Percentiles rank a stretch among this genome's conserved stretches.
These are phyloP conservation scores for Cylindrodendrum hubeiense DNA, from an alignment of 2,329 filamentous ascomycete genomes.

Conservation along the genomic window DNA sequence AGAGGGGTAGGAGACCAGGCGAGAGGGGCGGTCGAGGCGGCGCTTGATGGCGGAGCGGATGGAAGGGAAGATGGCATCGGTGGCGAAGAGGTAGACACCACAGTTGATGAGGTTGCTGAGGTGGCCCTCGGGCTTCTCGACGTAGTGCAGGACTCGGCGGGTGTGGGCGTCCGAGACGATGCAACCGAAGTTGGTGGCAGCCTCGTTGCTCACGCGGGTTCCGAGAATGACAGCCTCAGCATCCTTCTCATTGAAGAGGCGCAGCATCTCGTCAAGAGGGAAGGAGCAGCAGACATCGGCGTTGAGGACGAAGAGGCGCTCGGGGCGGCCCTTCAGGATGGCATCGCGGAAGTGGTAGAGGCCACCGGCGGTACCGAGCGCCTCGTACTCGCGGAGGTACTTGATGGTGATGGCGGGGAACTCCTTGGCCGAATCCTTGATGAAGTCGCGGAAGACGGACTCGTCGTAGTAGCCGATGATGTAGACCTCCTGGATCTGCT, in stretches of 20 bases:
- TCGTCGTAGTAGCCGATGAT: conserved; percentile 99
- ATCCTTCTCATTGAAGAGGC: conserved; percentile 92
- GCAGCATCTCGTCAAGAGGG: conserved; percentile 94
- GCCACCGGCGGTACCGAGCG: conserved; percentile 93
- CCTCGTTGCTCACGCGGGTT: conserved; percentile 90
- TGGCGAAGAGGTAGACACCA: conserved; percentile 96
- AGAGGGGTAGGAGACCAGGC: conserved; percentile 93
- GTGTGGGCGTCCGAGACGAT: conserved; percentile 95
- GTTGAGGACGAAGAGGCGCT: conserved; percentile 97
- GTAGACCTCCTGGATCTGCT: conserved; percentile 89
- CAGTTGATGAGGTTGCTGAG: conserved; percentile 99
- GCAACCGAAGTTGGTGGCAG: conserved; percentile 96
- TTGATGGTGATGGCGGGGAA: conserved; percentile 89
- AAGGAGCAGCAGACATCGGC: conserved; percentile 99
- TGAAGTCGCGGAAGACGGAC: conserved; percentile 96
- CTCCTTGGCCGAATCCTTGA: conserved; percentile 87
- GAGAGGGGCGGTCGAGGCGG: conserved; percentile 84
- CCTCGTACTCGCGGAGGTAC: conserved; percentile 97
- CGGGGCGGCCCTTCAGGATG: conserved; percentile 94
- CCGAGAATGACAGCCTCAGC: conserved; percentile 97
- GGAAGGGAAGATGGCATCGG: conserved; percentile 95
- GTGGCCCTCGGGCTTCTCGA: conserved; percentile 98
- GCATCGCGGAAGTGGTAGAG: conserved; percentile 99
- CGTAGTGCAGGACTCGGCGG: conserved; percentile 96
- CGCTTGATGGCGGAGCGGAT: conserved; percentile 97